Conservation (phyloP, 169 alveolate species). For the Sarcocystis neurona region DNA sequence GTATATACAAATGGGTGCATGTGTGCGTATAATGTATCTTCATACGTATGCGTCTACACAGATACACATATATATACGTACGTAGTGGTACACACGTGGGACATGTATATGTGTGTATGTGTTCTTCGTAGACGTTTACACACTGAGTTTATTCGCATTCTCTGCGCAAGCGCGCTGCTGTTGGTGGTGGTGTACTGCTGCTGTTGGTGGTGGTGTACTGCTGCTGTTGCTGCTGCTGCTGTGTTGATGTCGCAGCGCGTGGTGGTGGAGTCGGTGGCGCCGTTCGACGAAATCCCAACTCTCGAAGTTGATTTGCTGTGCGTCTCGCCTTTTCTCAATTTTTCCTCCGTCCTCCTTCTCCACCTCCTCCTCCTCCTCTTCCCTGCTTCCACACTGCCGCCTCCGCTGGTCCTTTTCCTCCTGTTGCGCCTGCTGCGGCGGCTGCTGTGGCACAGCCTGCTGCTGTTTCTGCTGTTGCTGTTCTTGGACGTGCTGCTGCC, state of each 20-base stretch:
- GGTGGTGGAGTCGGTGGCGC: conserved; percentile 41
- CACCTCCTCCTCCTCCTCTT: no score
- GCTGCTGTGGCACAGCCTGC: no score
- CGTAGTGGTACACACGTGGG: not conserved
- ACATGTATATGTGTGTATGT: not conserved
- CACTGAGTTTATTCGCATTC: not conserved
- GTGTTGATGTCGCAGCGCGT: conserved; percentile 1
- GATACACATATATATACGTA: not conserved
- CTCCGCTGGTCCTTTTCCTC: no score
- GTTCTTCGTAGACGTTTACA: not conserved
- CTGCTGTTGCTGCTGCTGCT: conserved; percentile 18
- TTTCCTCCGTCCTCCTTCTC: no score
- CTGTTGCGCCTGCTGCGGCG: no score
- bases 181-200: not conserved
- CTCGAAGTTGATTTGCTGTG: conserved; percentile 48
- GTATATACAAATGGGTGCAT: no score
- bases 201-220: not conserved
- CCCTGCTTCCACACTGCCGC: no score
- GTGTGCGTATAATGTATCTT: no score
- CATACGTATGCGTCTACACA: no score
- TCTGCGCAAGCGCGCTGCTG: not conserved
- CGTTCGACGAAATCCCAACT: conserved; percentile 53
- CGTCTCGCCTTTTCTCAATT: not conserved
- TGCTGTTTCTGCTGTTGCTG: no score
- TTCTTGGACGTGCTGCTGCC: no score